A percentile compares a stretch with the other conserved stretches of the same genome.
Conservation (phyloP, 2,329 filamentous ascomycete species). For the Lachnum nothofagi region DNA sequence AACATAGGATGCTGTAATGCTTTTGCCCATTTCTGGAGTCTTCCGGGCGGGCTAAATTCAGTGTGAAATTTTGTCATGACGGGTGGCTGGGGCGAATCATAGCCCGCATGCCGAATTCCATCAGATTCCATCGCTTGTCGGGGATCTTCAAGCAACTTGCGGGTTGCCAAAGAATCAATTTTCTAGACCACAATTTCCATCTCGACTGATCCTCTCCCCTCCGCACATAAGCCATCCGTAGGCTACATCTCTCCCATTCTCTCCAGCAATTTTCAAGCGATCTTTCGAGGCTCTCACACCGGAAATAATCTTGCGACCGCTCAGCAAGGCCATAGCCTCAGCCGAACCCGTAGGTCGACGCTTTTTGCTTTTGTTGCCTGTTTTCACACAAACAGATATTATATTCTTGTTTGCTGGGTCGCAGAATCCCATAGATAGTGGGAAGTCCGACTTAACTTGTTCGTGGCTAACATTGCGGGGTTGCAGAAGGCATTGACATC, state of each 20-base stretch:
- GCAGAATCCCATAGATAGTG: too few species aligned
- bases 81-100: neutral
- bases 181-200: neutral
- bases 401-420: too few species aligned
- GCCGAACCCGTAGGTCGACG: too few species aligned
- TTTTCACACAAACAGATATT: too few species aligned
- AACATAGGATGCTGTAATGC: neutral
- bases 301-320: too few species aligned
- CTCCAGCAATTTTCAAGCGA: neutral
- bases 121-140: neutral
- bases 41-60: neutral
- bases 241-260: neutral
- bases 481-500: neutral
- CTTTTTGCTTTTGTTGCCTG: too few species aligned
- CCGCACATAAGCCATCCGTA: neutral
- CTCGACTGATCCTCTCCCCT: neutral
- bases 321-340: too few species aligned
- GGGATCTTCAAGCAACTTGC: too few species aligned
- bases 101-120: neutral
- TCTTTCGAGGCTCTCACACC: too few species aligned
- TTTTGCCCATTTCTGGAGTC: neutral
- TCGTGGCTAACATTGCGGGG: neutral
- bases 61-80: neutral
- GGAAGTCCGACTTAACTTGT: too few species aligned
- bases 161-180: too few species aligned